Conservation (phyloP, 331 rosid species). For the Prunus yedoensis region DNA sequence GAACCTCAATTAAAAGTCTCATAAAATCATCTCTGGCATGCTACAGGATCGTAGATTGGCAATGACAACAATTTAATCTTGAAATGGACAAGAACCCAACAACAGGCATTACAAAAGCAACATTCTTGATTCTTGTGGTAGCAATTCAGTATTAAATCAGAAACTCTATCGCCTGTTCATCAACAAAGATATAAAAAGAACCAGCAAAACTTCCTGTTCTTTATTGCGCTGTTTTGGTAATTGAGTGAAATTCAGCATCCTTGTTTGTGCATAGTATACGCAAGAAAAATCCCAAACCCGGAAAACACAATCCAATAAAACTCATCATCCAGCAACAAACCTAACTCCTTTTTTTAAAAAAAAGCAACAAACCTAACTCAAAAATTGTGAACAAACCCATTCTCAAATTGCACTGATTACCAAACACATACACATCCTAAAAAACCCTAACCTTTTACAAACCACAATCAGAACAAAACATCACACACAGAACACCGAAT, state of each 20-base stretch:
- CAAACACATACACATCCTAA: neutral
- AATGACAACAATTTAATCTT: neutral
- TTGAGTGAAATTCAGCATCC: neutral
- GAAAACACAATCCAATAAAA: neutral
- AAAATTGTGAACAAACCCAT: neutral
- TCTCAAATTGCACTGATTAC: neutral
- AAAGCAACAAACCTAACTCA: neutral
- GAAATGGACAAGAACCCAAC: neutral
- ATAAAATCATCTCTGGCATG: neutral
- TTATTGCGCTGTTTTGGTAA: neutral
- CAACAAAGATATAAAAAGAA: neutral
- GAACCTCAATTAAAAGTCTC: neutral
- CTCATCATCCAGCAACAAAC: neutral
- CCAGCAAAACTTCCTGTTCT: neutral
- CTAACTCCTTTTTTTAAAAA: neutral
- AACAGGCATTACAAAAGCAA: neutral
- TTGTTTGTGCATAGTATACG: neutral
- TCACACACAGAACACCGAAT: neutral
- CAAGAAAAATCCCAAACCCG: neutral
- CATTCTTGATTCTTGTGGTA: neutral
- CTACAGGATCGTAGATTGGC: neutral
- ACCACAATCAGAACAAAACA: neutral
- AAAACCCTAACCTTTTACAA: neutral
- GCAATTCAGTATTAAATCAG: neutral
- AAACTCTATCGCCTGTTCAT: too few relatives aligned